Base-by-base conservation (phyloP, 1,139 yeast species). In the Debaryomyces sp. region DNA sequence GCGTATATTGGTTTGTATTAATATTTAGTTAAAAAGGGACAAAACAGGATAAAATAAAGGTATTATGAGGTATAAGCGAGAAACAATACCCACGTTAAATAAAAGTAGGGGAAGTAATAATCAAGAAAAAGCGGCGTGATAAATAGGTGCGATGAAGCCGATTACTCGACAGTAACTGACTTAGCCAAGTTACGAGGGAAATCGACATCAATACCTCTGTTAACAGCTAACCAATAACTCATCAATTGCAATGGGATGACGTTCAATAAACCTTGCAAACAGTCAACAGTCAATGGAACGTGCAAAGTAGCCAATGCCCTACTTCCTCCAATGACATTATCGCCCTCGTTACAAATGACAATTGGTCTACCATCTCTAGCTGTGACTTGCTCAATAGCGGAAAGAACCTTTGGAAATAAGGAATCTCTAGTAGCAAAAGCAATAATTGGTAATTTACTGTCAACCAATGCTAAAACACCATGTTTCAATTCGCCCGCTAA, bases 181-280 rank as follows among this genome's bases (percentile, higher is more conserved):
- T 95, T 95, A 56, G 99, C 99, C 75, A 95, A 82, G 76, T 95
- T 95, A 75, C 99, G 87, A 59, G 99, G 99, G 84, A 94, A 94
- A 70, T 95, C 99, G 50, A 95, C 99, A 67, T 95, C 96, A 61
- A 89, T 87, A 39, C 98, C 98, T 68, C 94, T 88, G 73, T 87
- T 85, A 50, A 90, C 94, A 45, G 99, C 98, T 64, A 95, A 81
- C 95, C 97, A 92, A 77, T 95, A 95, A 66, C 97, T 87, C 84
- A 92, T 92, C 68, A 95, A 80, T 74, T 95, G 99, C 66, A 95
- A 73, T 50, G 99, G 99, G 62, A 95, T 84, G 57, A 95, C 96
- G 67, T 94, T 95, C 66, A 95, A 78, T 63, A 95, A 78, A 46
- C 99, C 99, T 77, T 95, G 99, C 68, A 95, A 79, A 74, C 99